A percentile compares a stretch with the other conserved stretches of the same genome.
Conservation (phyloP, 2,329 filamentous ascomycete genomes). For the Alternaria incomplexa region DNA sequence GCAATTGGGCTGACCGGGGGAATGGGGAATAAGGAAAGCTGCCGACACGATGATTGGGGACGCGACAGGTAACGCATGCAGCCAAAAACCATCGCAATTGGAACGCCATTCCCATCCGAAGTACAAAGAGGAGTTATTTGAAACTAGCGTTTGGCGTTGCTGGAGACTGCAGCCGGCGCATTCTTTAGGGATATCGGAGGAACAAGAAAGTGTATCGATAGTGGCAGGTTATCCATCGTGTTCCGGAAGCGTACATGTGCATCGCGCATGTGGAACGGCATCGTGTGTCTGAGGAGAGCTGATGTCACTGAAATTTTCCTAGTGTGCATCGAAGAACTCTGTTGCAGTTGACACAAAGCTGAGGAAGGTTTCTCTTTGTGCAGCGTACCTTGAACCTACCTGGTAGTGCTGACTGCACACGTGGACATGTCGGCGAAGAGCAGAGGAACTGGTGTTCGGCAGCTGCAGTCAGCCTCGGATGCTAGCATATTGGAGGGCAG, state of each 20-base stretch:
- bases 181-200: conserved; percentile 14
- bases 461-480: conserved; percentile 5
- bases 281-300: background rate
- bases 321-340: background rate
- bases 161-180: background rate
- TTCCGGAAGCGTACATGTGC: conserved; percentile 6
- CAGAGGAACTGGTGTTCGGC: conserved; percentile 1
- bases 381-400: background rate
- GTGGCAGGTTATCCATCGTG: conserved; percentile 4
- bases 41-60: background rate
- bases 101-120: background rate
- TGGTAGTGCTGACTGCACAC: background rate
- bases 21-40: conserved; percentile 7
- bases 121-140: background rate
- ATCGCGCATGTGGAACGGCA: conserved; percentile 1
- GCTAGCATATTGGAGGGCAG: conserved; percentile 8
- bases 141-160: background rate
- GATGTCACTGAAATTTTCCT: background rate
- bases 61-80: background rate
- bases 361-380: background rate
- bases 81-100: background rate
- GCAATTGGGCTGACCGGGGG: conserved; percentile 10
- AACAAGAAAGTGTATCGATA: conserved; percentile 29
- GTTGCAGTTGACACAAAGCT: background rate
- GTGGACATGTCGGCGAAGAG: background rate